These are phyloP conservation scores for Globisporangium polare DNA, from an alignment of 352 stramenopile genomes.

Conservation along the genomic window DNA sequence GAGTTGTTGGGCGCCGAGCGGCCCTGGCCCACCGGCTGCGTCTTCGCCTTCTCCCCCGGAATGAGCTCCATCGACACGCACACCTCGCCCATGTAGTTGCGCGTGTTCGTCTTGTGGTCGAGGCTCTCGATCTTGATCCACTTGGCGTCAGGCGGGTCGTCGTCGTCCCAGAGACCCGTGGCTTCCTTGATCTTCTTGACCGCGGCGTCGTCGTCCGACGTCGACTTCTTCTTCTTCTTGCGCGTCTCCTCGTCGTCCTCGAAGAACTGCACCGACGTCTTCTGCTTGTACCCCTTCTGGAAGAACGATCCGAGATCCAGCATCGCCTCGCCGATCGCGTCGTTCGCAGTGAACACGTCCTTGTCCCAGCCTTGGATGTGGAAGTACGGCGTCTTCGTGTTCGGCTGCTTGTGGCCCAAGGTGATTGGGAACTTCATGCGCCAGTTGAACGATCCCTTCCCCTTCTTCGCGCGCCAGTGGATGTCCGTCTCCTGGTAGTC, in stretches of 20 bases:
- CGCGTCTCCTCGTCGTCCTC: conserved; percentile 70
- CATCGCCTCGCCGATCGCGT: conserved; percentile 88
- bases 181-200: conserved; percentile 84
- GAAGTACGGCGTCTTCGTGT: conserved; percentile 92
- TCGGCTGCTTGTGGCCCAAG: conserved; percentile 79
- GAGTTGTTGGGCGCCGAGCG: conserved; percentile 90
- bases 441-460: conserved; percentile 94
- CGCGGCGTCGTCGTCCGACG: conserved; percentile 64
- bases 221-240: conserved; percentile 80
- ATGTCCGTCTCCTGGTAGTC: conserved; percentile 89
- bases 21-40: conserved; percentile 75
- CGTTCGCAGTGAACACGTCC: conserved; percentile 90
- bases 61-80: conserved; percentile 88
- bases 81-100: conserved; percentile 84
- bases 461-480: conserved; percentile 93
- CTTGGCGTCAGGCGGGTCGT: conserved; percentile 74
- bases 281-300: conserved; percentile 76
- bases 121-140: conserved; percentile 81
- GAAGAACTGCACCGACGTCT: conserved; percentile 75
- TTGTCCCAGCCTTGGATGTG: conserved; percentile 94
- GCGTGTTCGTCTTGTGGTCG: conserved; percentile 78
- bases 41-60: conserved; percentile 79
- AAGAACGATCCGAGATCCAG: conserved; percentile 74
- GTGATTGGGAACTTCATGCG: conserved; percentile 92
- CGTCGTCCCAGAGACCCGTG: conserved; percentile 82